phyloP scores from a whole-genome alignment of 371 early-diverging fungal species.

The Lichtheimia hyalospora region DNA sequence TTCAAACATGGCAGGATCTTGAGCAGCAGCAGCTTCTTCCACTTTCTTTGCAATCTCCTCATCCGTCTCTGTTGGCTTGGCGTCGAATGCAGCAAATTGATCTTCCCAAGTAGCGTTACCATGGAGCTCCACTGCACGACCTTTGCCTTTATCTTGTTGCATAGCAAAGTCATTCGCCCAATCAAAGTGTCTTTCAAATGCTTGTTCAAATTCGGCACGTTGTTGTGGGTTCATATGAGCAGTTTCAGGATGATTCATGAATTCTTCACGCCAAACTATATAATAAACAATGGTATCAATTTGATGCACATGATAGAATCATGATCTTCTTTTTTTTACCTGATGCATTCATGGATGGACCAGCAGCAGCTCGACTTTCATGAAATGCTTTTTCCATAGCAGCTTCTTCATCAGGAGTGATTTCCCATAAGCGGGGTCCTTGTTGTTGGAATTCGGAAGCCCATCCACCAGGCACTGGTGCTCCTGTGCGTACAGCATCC shows the following conservation, averaged over 20 bases:
- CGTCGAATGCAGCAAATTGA: conserved; percentile 64
- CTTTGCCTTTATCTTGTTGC: conserved; percentile 55
- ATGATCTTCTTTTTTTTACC: conserved; percentile 15
- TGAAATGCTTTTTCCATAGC: conserved; percentile 64
- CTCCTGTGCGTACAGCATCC: conserved; percentile 44
- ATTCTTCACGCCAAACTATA: conserved; percentile 62
- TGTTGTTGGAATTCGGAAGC: conserved; percentile 53
- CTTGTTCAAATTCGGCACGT: conserved; percentile 61
- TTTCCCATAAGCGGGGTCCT: conserved; percentile 55
- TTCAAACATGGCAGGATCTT: conserved; percentile 38
- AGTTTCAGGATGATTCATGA: conserved; percentile 56
- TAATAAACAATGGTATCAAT: not conserved
- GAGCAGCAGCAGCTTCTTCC: conserved; percentile 46
- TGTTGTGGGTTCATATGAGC: conserved; percentile 42
- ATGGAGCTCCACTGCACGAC: conserved; percentile 31
- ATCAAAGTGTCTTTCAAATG: conserved; percentile 65
- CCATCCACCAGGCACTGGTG: conserved; percentile 39
- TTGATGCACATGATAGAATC: not conserved
- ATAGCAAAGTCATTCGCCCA: conserved; percentile 62
- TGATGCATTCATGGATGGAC: conserved; percentile 27
- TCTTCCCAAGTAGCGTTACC: conserved; percentile 64
- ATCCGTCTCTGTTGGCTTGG: conserved; percentile 39
- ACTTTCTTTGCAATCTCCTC: conserved; percentile 51
- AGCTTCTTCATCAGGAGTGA: conserved; percentile 58
- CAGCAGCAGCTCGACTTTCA: conserved; percentile 40